A percentile compares a stretch with the other conserved stretches of the same genome.
These are phyloP conservation scores for Davidsoniella eucalypti DNA, from an alignment of 2,329 filamentous ascomycete genomes.

Conservation along the genomic window DNA sequence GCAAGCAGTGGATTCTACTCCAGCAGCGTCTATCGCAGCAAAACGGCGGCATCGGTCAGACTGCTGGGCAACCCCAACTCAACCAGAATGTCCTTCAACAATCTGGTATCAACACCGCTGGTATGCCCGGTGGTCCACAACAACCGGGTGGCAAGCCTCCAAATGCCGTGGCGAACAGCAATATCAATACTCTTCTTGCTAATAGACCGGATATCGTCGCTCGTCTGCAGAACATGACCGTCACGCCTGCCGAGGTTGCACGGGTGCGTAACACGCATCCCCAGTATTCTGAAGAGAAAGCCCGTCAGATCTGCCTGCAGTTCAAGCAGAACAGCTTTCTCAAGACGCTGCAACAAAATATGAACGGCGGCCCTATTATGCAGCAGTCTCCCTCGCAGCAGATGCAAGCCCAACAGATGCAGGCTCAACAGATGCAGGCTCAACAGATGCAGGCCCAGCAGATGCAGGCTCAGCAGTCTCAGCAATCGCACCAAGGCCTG, in stretches of 20 bases:
- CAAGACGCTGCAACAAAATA: constrained; percentile 19
- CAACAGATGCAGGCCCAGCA: constrained; percentile 21
- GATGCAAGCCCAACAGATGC: constrained; percentile 21
- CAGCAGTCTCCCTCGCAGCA: constrained; percentile 12
- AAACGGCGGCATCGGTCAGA: constrained; percentile 7
- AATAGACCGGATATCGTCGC: not conserved
- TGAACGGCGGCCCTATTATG: not conserved
- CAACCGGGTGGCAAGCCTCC: not conserved
- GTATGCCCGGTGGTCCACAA: not conserved
- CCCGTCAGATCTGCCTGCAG: not conserved
- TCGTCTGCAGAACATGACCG: not conserved
- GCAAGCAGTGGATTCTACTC: constrained; percentile 13
- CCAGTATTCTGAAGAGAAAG: not conserved
- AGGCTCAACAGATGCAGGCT: constrained; percentile 22
- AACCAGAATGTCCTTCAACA: constrained; percentile 13
- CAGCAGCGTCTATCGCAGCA: not conserved
- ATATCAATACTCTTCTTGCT: not conserved
- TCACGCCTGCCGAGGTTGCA: not conserved
- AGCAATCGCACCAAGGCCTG: constrained; percentile 17
- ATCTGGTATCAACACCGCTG: not conserved
- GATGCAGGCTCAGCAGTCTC: constrained; percentile 19
- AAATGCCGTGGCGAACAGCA: not conserved
- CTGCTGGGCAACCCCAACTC: constrained; percentile 11
- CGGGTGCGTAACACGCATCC: not conserved
- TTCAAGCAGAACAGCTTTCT: not conserved